phyloP scores from a whole-genome alignment of 768 basidiomycete genomes.

The Erythrobasidium yunnanense region DNA sequence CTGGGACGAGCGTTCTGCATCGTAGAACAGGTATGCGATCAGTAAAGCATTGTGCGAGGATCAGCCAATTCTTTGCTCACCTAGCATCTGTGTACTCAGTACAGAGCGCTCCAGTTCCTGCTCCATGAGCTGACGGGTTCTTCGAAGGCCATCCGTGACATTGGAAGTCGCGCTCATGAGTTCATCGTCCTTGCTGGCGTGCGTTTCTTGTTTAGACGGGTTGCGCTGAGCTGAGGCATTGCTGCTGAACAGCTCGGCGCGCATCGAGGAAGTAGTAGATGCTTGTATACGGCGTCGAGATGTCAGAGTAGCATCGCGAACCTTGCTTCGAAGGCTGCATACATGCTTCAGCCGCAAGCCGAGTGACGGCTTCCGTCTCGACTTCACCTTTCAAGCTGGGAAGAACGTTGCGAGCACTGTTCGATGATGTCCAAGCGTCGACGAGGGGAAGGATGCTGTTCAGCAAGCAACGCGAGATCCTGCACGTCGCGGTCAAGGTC shows the following conservation, averaged over 20 bases:
- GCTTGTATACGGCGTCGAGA: background rate
- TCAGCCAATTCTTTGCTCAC: constrained; percentile 47
- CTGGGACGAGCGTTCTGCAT: constrained; percentile 62
- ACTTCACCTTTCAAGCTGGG: too few species aligned
- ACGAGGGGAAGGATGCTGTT: background rate
- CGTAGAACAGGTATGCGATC: background rate
- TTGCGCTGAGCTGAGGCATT: constrained; percentile 29
- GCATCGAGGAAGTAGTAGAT: constrained; percentile 48
- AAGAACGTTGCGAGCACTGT: too few species aligned
- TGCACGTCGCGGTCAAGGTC: too few species aligned
- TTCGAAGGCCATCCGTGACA: constrained; percentile 74
- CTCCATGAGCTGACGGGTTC: constrained; percentile 78
- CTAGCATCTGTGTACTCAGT: constrained; percentile 71
- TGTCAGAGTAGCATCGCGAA: background rate
- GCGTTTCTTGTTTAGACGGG: background rate
- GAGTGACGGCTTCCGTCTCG: too few species aligned
- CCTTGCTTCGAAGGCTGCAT: background rate
- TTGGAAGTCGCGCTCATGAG: constrained; percentile 81
- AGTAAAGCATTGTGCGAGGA: background rate
- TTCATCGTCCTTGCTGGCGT: constrained; percentile 56
- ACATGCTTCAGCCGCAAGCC: too few species aligned
- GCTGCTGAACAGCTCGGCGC: constrained; percentile 55
- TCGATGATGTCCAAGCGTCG: too few species aligned
- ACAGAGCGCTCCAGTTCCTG: constrained; percentile 82
- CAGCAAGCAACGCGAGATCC: constrained; percentile 3